A percentile compares a stretch with the other conserved stretches of the same genome.
phyloP scores from a whole-genome alignment of 768 basidiomycete genomes.

The Amanita inopinata region DNA sequence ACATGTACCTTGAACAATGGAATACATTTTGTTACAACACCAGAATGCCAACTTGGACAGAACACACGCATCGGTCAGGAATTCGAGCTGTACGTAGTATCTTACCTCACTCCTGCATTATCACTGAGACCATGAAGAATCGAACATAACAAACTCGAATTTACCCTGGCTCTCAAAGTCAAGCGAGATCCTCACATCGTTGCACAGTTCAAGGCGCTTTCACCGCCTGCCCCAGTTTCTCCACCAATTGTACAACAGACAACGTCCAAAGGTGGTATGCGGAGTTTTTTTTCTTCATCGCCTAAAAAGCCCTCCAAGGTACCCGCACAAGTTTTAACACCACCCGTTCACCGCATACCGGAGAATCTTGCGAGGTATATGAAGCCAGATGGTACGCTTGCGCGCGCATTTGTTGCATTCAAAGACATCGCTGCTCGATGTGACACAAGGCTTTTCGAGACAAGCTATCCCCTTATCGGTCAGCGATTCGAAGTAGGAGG shows the following conservation, averaged over 20 bases:
- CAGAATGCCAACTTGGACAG: constrained; percentile 50
- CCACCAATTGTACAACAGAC: constrained; percentile 34
- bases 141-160: constrained; percentile 91
- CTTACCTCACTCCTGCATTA: neutral
- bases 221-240: constrained; percentile 34
- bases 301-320: constrained; percentile 51
- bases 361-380: constrained; percentile 79
- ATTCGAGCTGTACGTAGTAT: constrained; percentile 69
- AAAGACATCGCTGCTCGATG: constrained; percentile 79
- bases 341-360: constrained; percentile 34
- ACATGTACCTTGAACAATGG: constrained; percentile 93
- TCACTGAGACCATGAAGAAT: constrained; percentile 38
- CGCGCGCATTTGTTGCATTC: constrained; percentile 81
- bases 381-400: constrained; percentile 80
- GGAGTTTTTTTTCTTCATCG: constrained; percentile 67
- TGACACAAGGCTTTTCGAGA: constrained; percentile 79
- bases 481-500: constrained; percentile 52
- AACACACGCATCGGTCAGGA: constrained; percentile 75
- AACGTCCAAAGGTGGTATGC: constrained; percentile 56
- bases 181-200: constrained; percentile 80
- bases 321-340: constrained; percentile 29
- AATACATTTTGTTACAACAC: constrained; percentile 91
- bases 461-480: constrained; percentile 71
- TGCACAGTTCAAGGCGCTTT: constrained; percentile 61
- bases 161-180: constrained; percentile 83